Evolutionary conservation across 2,329 filamentous ascomycete genomes (phyloP).

Genomic region (Trichophyton equinum): DNA sequence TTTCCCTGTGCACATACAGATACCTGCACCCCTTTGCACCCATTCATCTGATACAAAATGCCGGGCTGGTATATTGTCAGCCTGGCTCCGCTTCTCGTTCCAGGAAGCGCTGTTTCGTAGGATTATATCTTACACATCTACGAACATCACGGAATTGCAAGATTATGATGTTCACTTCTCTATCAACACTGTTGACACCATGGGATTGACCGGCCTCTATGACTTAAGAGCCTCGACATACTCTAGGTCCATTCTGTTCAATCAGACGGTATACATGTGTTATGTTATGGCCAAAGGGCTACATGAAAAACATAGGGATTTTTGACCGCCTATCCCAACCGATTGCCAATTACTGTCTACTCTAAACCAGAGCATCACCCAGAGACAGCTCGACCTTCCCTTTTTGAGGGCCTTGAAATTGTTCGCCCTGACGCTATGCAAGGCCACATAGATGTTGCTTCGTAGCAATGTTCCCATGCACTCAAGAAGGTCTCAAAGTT

Average conservation of each 20-base stretch:
- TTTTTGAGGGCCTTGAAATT: no score
- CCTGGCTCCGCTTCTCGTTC: slow-evolving; percentile 34
- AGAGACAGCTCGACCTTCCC: no score
- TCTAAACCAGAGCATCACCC: no score
- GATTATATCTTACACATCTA: slow-evolving; percentile 41
- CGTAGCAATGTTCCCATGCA: no score
- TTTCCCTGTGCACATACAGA: not conserved
- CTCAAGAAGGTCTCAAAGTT: no score
- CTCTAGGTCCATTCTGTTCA: not conserved
- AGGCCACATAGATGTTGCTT: no score
- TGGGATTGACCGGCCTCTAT: slow-evolving; percentile 50
- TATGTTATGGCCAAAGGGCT: no score
- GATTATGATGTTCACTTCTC: slow-evolving; percentile 53
- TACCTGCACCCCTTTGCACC: not conserved
- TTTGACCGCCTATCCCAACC: no score
- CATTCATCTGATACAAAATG: slow-evolving; percentile 18
- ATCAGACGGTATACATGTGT: not conserved
- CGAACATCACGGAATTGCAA: slow-evolving; percentile 50
- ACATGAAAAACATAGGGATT: no score
- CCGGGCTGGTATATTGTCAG: slow-evolving; percentile 32
- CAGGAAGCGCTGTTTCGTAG: slow-evolving; percentile 39
- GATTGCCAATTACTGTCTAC: no score
- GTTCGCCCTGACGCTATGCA: no score
- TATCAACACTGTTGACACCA: slow-evolving; percentile 49
- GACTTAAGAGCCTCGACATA: slow-evolving; percentile 42